These are phyloP conservation scores for Clarireedia sp. DNA, from an alignment of 2,329 filamentous ascomycete species.

Conservation along the genomic window DNA sequence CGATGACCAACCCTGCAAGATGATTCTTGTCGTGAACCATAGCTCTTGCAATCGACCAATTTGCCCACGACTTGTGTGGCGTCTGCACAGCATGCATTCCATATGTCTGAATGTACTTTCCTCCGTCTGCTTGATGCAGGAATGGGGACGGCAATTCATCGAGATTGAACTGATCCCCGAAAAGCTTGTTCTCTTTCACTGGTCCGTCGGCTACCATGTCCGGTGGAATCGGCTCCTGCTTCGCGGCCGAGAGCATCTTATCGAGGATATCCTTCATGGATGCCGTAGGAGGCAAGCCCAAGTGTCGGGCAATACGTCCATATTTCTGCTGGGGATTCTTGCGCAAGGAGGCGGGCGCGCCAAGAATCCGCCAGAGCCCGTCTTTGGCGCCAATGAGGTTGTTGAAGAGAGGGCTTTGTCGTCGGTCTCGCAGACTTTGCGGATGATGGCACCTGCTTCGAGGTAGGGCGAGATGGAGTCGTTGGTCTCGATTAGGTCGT, in stretches of 20 bases:
- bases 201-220: slow-evolving; percentile 32
- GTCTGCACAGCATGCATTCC: slow-evolving; percentile 41
- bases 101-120: slow-evolving; percentile 43
- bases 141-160: slow-evolving; percentile 34
- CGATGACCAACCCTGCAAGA: slow-evolving; percentile 35
- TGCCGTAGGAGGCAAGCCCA: slow-evolving; percentile 34
- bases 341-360: slow-evolving; percentile 35
- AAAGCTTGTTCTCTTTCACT: slow-evolving; percentile 36
- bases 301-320: slow-evolving; percentile 35
- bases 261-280: slow-evolving; percentile 34
- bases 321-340: slow-evolving; percentile 29
- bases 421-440: slow-evolving; percentile 37
- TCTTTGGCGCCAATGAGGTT: slow-evolving; percentile 39
- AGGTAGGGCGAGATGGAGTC: slow-evolving; percentile 37
- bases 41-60: slow-evolving; percentile 38
- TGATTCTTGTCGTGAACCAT: slow-evolving; percentile 40
- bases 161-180: slow-evolving; percentile 36
- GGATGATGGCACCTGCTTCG: slow-evolving; percentile 40
- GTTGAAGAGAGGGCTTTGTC: slow-evolving; percentile 43
- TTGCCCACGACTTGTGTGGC: slow-evolving; percentile 40
- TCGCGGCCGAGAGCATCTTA: slow-evolving; percentile 34
- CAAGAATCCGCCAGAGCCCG: slow-evolving; percentile 42
- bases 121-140: slow-evolving; percentile 39
- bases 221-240: slow-evolving; percentile 28
- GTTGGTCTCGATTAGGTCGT: slow-evolving; percentile 39